A percentile compares a stretch with the other conserved stretches of the same genome.
phyloP scores from a whole-genome alignment of 331 rosid genomes.

The Phaseolus coccineus region DNA sequence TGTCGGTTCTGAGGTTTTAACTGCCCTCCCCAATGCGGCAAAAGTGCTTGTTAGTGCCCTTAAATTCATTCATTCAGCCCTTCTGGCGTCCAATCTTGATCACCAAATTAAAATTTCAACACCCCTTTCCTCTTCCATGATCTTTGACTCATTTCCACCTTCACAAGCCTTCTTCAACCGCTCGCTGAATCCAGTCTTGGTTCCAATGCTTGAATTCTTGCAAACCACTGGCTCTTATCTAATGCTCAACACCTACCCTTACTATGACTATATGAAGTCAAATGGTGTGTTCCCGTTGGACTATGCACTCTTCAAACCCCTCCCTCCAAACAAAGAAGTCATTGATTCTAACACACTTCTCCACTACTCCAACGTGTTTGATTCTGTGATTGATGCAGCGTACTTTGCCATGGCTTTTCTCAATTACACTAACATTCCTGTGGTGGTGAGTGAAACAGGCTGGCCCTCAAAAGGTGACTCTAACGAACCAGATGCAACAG shows the following conservation, averaged over 20 bases:
- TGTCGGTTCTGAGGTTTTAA: constrained; percentile 17
- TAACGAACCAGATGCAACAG: constrained; percentile 14
- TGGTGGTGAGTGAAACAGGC: constrained; percentile 2
- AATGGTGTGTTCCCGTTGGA: constrained; percentile 14
- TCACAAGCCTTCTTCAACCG: constrained; percentile 19
- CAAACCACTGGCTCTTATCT: constrained; percentile 4
- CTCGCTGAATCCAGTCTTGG: constrained; percentile 3
- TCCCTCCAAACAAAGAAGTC: constrained; percentile 26
- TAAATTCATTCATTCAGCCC: constrained; percentile 14
- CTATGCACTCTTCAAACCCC: constrained; percentile 27
- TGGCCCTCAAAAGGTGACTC: constrained; percentile 27
- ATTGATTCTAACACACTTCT: constrained; percentile 17
- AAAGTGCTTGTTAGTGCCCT: not conserved
- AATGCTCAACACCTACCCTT: constrained; percentile 23
- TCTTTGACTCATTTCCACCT: constrained; percentile 17
- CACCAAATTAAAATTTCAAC: constrained; percentile 14
- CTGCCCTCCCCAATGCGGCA: constrained; percentile 1
- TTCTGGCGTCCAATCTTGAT: constrained; percentile 6
- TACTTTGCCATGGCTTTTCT: constrained; percentile 24
- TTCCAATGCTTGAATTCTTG: constrained; percentile 23
- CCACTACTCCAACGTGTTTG: constrained; percentile 23
- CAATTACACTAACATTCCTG: constrained; percentile 7
- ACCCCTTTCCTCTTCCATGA: constrained; percentile 20
- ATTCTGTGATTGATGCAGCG: constrained; percentile 22
- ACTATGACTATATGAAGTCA: constrained; percentile 13